A percentile compares a stretch with the other conserved stretches of the same genome.
phyloP scores from a whole-genome alignment of 495 filamentous ascomycete genomes.

The Podospora fimiseda region DNA sequence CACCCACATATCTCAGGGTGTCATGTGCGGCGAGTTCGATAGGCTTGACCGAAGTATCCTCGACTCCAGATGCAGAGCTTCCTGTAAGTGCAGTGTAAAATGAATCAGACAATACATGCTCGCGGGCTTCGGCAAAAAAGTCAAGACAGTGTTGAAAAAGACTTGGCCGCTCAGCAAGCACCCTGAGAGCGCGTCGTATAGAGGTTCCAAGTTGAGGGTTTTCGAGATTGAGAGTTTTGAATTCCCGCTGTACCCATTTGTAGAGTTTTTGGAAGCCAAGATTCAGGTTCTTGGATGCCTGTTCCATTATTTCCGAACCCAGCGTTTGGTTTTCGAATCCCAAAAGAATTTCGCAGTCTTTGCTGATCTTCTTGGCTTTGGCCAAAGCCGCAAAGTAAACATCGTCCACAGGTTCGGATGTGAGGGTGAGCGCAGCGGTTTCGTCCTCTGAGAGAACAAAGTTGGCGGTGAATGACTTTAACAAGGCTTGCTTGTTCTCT shows the following conservation, averaged over 20 bases:
- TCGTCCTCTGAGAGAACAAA: constrained; percentile 83
- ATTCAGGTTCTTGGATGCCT: constrained; percentile 79
- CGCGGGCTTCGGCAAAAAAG: constrained; percentile 85
- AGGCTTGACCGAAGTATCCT: constrained; percentile 62
- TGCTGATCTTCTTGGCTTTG: constrained; percentile 78
- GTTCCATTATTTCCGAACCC: constrained; percentile 84
- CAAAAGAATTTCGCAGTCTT: constrained; percentile 80
- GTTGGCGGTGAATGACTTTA: constrained; percentile 76
- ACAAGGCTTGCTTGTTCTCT: constrained; percentile 77
- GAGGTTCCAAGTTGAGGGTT: constrained; percentile 86
- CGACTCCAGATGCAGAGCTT: constrained; percentile 38
- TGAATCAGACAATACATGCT: constrained; percentile 78
- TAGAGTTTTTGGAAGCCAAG: constrained; percentile 91
- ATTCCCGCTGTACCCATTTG: constrained; percentile 88
- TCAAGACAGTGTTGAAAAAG: constrained; percentile 92
- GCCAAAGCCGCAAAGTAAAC: constrained; percentile 75
- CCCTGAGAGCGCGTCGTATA: constrained; percentile 76
- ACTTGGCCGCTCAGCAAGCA: constrained; percentile 81
- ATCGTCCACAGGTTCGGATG: constrained; percentile 75
- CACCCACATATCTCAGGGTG: constrained; percentile 83
- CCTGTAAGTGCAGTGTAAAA: constrained; percentile 91
- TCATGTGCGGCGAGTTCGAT: constrained; percentile 95
- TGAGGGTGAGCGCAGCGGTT: constrained; percentile 60
- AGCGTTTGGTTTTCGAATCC: constrained; percentile 85
- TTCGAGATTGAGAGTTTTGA: constrained; percentile 87